Evolutionary conservation across 306 rosid genomes (phyloP), one percentile per base, ranked within the genome.

Genomic region (Rosa lucieae): DNA sequence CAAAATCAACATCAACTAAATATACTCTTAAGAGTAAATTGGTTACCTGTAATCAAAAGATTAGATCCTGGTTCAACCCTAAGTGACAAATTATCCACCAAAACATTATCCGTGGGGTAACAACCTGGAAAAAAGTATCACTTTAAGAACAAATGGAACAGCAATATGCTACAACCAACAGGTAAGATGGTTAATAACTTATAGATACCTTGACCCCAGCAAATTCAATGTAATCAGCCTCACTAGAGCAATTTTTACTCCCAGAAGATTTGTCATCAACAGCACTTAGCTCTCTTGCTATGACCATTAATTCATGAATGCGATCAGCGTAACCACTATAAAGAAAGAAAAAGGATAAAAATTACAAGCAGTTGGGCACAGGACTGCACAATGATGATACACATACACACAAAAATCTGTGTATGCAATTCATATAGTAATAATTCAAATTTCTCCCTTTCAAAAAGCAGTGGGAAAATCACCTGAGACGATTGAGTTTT

Each of bases 261-360:
- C 86, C 89, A 70, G 89, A 83, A 78, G 95, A 84, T 75, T 79
- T 88, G 73, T 89, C 88, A 81, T 82, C 85, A 73, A 75, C 90
- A 74, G 82, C 58, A 80, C 90, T 87, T 75, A 96, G 89, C 87
- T 96, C 99, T 85, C 88, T 90, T 84, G 99, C 88, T 78, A 93
- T 83, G 82, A 76, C 86, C 85, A 96, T 79, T 83, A 96, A 71
- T 83, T 96, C 99, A 80, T 91, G 89, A 84, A 96, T 93, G 71
- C 98, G 98, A 81, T 90, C 97, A 29, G 99, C 99, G 84, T 89
- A 96, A 80, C 99, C 99, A 86, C 99, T 96, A 88, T 51, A 83
- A 84, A 61, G 70, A 75, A 77, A 37, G 67, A 61, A 74, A 51
- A 48, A 39, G 46, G 40, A 74, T 76, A 78, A 82, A n/a, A 40